These are phyloP conservation scores for Lenzites betulinus DNA, from an alignment of 768 basidiomycete species.

Conservation along the genomic window DNA sequence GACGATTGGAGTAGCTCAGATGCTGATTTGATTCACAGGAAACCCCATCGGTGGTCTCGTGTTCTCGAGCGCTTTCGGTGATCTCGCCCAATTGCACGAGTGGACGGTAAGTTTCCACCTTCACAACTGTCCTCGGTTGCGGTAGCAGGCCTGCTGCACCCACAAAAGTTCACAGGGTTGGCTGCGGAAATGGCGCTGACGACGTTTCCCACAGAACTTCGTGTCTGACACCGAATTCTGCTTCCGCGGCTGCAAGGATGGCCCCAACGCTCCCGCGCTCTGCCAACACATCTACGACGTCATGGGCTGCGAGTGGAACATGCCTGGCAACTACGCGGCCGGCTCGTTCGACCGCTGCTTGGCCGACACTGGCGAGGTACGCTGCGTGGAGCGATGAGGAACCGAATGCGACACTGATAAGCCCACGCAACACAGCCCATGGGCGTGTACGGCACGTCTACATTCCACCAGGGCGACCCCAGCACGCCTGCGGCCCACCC, in stretches of 20 bases:
- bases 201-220: slow-evolving; percentile 49
- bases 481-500: slow-evolving; percentile 58
- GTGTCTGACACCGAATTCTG: slow-evolving; percentile 64
- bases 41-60: slow-evolving; percentile 69
- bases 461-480: slow-evolving; percentile 64
- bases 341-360: slow-evolving; percentile 48
- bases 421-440: slow-evolving; percentile 44
- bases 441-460: slow-evolving; percentile 70
- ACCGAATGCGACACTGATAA: background rate
- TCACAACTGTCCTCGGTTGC: background rate
- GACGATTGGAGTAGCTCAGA: background rate
- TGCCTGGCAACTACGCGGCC: slow-evolving; percentile 48
- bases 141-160: too few species aligned
- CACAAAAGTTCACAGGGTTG: too few species aligned
- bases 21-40: slow-evolving; percentile 32
- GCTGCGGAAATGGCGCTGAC: background rate
- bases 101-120: slow-evolving; percentile 58
- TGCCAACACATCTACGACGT: slow-evolving; percentile 64
- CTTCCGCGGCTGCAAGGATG: slow-evolving; percentile 67
- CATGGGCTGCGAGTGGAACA: slow-evolving; percentile 65
- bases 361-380: slow-evolving; percentile 53
- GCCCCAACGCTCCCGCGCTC: slow-evolving; percentile 48
- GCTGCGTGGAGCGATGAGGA: background rate
- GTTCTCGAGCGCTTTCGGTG: slow-evolving; percentile 71
- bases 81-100: slow-evolving; percentile 59